A percentile compares a stretch with the other conserved stretches of the same genome.
Conservation (phyloP, 352 stramenopile genomes). For the Globisporangium orthogonon region DNA sequence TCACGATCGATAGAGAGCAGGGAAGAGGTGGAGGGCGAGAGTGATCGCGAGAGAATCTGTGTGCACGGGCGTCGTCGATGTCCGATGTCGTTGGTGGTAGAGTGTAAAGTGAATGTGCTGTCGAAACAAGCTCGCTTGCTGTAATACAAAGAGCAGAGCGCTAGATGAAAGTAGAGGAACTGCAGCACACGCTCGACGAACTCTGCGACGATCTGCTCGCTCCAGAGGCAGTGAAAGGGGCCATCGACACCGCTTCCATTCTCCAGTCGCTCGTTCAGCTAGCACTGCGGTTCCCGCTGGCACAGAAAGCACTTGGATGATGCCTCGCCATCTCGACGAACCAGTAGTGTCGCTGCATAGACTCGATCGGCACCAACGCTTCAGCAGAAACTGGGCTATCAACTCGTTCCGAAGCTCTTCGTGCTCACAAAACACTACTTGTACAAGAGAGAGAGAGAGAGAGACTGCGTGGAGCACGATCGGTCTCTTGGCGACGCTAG, state of each 20-base stretch:
- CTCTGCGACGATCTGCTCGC: conserved; percentile 27
- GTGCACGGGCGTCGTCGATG: conserved; percentile 1
- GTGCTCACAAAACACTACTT: conserved; percentile 21
- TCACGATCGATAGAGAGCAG: conserved; percentile 8
- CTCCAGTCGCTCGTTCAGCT: conserved; percentile 29
- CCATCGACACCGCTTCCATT: conserved; percentile 17
- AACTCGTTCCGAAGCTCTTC: conserved; percentile 9
- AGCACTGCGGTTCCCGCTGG: conserved; percentile 20
- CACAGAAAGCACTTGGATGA: conserved; percentile 20
- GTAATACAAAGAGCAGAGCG: neutral
- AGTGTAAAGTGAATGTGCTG: neutral
- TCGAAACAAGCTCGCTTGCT: neutral
- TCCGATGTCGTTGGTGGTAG: neutral
- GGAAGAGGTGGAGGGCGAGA: neutral
- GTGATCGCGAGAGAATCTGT: neutral
- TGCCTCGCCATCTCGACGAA: conserved; percentile 9
- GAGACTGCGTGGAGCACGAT: conserved; percentile 21
- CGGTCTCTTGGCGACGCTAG: conserved; percentile 25
- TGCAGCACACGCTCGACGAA: conserved; percentile 27
- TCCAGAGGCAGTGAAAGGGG: conserved; percentile 1
- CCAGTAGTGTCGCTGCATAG: neutral
- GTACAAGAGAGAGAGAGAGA: conserved; percentile 14
- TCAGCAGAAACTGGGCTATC: neutral
- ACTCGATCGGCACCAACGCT: too few species aligned
- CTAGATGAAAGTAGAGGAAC: conserved; percentile 18